Base-by-base conservation (phyloP, 106 monocot species). In the Xerophyta viscosa region DNA sequence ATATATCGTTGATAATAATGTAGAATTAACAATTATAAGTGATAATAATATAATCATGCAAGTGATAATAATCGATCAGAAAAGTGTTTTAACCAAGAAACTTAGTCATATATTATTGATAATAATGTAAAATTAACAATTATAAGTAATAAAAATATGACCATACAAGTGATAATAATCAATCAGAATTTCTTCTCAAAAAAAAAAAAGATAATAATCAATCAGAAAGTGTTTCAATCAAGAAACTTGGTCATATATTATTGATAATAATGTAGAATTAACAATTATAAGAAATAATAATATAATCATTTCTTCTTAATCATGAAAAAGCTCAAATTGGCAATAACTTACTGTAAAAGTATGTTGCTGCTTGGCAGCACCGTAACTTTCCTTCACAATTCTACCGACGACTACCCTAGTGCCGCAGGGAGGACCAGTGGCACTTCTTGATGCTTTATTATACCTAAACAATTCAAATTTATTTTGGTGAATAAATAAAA, bases 311-410 rank as follows among this genome's bases (percentile, higher is more conserved):
- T 24, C 4, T 3, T 37, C 37, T 24, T 46, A 41, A 6, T 12
- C 21, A 46, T n/a, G n/a, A n/a, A n/a, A n/a, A n/a, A n/a, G n/a
- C n/a, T n/a, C n/a, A n/a, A n/a, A n/a, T n/a, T n/a, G n/a, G n/a
- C n/a, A n/a, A n/a, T n/a, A n/a, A 12, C 63, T 69, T 69, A 93
- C 93, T 18, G 93, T 93, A 59, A 93, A 93, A 20, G 87, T 93
- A 47, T 93, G 93, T 25, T 93, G 93, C 44, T 93, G 93, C 65
- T 93, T 93, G 18, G 70, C 77, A 37, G 67, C 58, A 36, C 93
- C 93, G 67, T 93, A 93, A 55, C 93, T 93, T 64, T 93, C 87
- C 51, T 83, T 80, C 31, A 93, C 80, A 41, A 87, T 77, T 13
- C 93, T 76, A 6, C 93, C 93, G 4, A 57, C 87, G 48, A 83